These are phyloP conservation scores for Purpureocillium lavendulum DNA, from an alignment of 2,329 filamentous ascomycete species.

Conservation along the genomic window DNA sequence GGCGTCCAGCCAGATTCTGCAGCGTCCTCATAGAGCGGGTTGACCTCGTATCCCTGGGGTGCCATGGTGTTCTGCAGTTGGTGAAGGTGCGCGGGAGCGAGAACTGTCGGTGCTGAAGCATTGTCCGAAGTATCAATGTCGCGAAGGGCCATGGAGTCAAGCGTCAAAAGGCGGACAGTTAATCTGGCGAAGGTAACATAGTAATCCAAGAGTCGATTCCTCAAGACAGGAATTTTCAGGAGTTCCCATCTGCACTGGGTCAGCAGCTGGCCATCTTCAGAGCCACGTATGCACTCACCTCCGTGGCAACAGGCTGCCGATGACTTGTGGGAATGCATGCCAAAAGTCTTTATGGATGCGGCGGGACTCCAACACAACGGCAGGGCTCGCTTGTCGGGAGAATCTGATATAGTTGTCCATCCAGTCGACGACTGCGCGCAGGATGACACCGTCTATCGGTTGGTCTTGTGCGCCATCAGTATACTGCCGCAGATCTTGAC, in stretches of 20 bases:
- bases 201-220: slow-evolving; percentile 17
- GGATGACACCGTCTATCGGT: slow-evolving; percentile 32
- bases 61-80: slow-evolving; percentile 26
- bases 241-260: slow-evolving; percentile 3
- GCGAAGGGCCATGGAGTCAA: slow-evolving; percentile 29
- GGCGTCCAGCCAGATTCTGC: slow-evolving; percentile 29
- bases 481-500: not conserved
- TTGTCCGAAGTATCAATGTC: slow-evolving; percentile 6
- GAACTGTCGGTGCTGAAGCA: slow-evolving; percentile 12
- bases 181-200: slow-evolving; percentile 37
- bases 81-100: slow-evolving; percentile 31
- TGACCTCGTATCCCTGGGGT: slow-evolving; percentile 9
- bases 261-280: not conserved
- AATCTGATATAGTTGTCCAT: slow-evolving; percentile 38
- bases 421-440: slow-evolving; percentile 40
- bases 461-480: slow-evolving; percentile 27
- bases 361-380: slow-evolving; percentile 32
- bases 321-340: slow-evolving; percentile 40
- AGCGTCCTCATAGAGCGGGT: slow-evolving; percentile 8
- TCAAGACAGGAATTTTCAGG: not conserved
- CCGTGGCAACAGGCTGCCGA: slow-evolving; percentile 15
- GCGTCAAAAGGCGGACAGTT: slow-evolving; percentile 40
- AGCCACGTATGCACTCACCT: no score
- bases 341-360: slow-evolving; percentile 40
- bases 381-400: slow-evolving; percentile 17